Evolutionary conservation across 129 eudicot genomes (phyloP), one percentile per base, ranked within the genome.

Genomic region (Artemisia argyi): DNA sequence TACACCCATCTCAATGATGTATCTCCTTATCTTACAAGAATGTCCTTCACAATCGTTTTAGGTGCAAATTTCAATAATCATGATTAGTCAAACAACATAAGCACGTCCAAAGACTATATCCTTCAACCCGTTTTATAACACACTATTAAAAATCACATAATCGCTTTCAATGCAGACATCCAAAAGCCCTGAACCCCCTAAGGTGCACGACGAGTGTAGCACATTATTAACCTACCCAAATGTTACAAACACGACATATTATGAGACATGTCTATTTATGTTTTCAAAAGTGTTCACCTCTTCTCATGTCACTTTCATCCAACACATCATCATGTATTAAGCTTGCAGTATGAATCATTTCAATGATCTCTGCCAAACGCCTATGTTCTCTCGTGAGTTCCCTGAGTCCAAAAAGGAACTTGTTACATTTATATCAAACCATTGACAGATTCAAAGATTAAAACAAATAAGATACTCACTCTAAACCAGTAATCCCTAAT

Each of bases 331-430:
- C 98, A 72, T 92, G 98, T 70, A 92, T 92, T 74, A 92, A 83
- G 79, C 98, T 92, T 75, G 98, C 98, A 1, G 98, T 92, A 32
- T 92, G 98, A 60, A 92, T 92, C 98, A 92, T 92, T 76, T 92
- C 98, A 71, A 89, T 92, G 75, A 92, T 92, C 82, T 92, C 98
- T 5, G 98, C 98, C 81, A 92, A 81, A 74, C 94, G 90, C 79
- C 95, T 87, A 76, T 92, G 98, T 76, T 89, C 90, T 83, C 71
- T 84, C 1, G 95, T 89, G 73, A 89, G 98, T 62, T 92, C 98
- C 88, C 98, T 92, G 49, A 44, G 78, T 44, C 78, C 69, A 15
- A 15, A 48, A 35, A 49, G 13, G 17, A 61, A 35, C 42, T 6
- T 51, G 14, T 14, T 28, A 32, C 65, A 77, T 39, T n/a, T 32